Conservation (phyloP, 2,329 filamentous ascomycete species). For the Rutstroemia sp. region DNA sequence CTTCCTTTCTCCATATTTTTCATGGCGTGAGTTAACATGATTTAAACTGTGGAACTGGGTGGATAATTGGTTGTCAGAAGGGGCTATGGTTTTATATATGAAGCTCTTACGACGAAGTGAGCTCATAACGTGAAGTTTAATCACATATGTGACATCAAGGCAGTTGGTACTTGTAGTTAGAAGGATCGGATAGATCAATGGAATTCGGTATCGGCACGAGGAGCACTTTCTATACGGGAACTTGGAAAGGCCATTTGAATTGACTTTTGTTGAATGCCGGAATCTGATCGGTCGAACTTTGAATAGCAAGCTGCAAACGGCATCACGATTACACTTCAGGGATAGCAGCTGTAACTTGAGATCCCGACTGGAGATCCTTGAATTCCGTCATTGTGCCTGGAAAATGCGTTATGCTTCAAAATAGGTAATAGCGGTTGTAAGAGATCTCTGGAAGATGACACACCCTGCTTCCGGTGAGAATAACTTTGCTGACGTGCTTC, state of each 20-base stretch:
- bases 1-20: slow-evolving; percentile 4
- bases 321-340: not conserved
- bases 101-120: not conserved
- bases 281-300: not conserved
- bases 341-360: not conserved
- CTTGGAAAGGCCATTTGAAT: too few species aligned
- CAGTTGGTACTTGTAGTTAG: too few species aligned
- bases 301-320: not conserved
- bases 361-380: not conserved
- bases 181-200: too few species aligned
- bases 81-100: not conserved
- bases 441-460: not conserved
- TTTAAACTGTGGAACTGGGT: not conserved
- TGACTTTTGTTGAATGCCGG: too few species aligned
- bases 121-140: not conserved
- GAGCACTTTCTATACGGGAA: too few species aligned
- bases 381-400: slow-evolving; percentile 3
- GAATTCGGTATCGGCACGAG: too few species aligned
- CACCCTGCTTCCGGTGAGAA: not conserved
- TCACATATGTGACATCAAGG: not conserved
- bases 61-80: not conserved
- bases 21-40: slow-evolving; percentile 2
- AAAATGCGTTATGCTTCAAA: not conserved
- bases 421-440: not conserved
- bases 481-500: too few species aligned